These are phyloP conservation scores for Pseudogymnoascus sp. DNA, from an alignment of 2,329 filamentous ascomycete species.

Conservation along the genomic window DNA sequence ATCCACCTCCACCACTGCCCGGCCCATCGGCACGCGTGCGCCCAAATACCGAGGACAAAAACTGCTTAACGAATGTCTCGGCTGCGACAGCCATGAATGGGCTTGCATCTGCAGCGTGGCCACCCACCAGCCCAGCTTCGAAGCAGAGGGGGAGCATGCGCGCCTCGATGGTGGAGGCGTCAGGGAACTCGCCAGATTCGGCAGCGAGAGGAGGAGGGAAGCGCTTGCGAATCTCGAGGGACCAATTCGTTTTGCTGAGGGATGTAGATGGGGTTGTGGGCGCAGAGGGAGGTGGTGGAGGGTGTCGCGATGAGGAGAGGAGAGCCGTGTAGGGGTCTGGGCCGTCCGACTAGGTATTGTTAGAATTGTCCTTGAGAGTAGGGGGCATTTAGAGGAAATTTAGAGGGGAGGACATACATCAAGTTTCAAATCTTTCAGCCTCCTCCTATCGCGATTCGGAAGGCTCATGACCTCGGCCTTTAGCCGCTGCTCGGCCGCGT, in stretches of 20 bases:
- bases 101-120: constrained; percentile 52
- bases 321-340: constrained; percentile 26
- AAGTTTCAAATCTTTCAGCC: constrained; percentile 56
- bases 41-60: constrained; percentile 54
- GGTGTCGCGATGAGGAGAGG: background rate
- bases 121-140: constrained; percentile 53
- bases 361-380: background rate
- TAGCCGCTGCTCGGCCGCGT: constrained; percentile 56
- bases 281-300: background rate
- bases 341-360: constrained; percentile 24
- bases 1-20: constrained; percentile 55
- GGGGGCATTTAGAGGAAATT: background rate
- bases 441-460: constrained; percentile 55
- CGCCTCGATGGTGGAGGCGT: constrained; percentile 53
- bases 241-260: constrained; percentile 43
- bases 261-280: background rate
- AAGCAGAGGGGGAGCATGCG: constrained; percentile 64
- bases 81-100: constrained; percentile 58
- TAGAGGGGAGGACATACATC: constrained; percentile 40
- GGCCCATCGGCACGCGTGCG: constrained; percentile 59
- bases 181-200: constrained; percentile 63
- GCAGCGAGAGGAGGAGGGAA: constrained; percentile 56
- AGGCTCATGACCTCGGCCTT: constrained; percentile 66
- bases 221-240: constrained; percentile 59
- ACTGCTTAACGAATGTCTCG: constrained; percentile 60